Conservation (phyloP, 192 early-diverging fungal genomes). For the Rhizophlyctis rosea region DNA sequence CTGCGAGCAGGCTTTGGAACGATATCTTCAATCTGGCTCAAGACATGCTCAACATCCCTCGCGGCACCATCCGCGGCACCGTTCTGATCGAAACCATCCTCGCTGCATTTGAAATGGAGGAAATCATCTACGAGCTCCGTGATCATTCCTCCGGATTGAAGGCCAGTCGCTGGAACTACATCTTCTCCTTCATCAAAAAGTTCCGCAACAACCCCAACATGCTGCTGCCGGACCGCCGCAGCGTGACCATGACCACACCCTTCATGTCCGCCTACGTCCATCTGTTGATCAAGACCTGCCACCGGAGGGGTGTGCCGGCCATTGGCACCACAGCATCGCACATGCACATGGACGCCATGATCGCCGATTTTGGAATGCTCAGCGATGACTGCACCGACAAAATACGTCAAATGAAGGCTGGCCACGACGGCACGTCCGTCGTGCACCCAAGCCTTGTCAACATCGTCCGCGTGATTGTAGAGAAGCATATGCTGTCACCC, state of each 20-base stretch:
- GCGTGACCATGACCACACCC: slow-evolving; percentile 90
- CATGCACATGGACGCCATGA: slow-evolving; percentile 90
- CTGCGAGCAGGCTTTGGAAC: slow-evolving; percentile 82
- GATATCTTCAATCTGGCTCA: slow-evolving; percentile 95
- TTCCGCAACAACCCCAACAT: slow-evolving; percentile 84
- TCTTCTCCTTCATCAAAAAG: slow-evolving; percentile 98
- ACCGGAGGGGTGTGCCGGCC: slow-evolving; percentile 97
- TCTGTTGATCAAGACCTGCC: slow-evolving; percentile 96
- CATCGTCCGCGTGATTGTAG: slow-evolving; percentile 83
- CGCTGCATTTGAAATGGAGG: slow-evolving; percentile 98
- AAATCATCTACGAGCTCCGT: slow-evolving; percentile 98
- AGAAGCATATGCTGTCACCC: slow-evolving; percentile 92
- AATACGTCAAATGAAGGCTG: slow-evolving; percentile 89
- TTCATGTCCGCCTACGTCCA: slow-evolving; percentile 99
- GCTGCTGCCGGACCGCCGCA: slow-evolving; percentile 85
- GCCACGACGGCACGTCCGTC: slow-evolving; percentile 92
- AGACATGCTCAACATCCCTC: slow-evolving; percentile 83
- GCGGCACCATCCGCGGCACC: slow-evolving; percentile 95
- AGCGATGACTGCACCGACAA: slow-evolving; percentile 94
- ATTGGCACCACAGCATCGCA: slow-evolving; percentile 99
- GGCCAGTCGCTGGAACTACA: slow-evolving; percentile 99
- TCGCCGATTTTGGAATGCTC: slow-evolving; percentile 88
- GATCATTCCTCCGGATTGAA: slow-evolving; percentile 98
- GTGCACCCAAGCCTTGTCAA: slow-evolving; percentile 95
- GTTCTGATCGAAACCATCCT: slow-evolving; percentile 97